Evolutionary conservation across 2,329 filamentous ascomycete genomes (phyloP).

Genomic region (Penicillium sp.): DNA sequence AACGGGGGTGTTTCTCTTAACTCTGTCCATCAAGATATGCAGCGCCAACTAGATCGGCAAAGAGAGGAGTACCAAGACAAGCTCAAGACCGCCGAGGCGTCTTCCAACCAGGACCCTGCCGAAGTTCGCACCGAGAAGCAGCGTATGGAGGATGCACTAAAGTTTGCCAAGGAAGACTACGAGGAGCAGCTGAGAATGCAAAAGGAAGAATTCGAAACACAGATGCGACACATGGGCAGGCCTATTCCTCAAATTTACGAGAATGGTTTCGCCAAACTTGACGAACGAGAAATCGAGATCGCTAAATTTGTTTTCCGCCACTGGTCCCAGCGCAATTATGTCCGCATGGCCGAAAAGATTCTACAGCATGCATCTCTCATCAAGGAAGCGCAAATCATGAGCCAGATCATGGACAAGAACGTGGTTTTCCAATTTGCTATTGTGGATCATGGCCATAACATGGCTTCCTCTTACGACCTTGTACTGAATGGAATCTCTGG

Average conservation of each 20-base stretch:
- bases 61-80: constrained; percentile 81
- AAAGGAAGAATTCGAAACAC: constrained; percentile 79
- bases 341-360: constrained; percentile 90
- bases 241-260: constrained; percentile 55
- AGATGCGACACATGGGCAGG: constrained; percentile 72
- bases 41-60: constrained; percentile 76
- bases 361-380: constrained; percentile 82
- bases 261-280: constrained; percentile 55
- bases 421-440: constrained; percentile 95
- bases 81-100: constrained; percentile 71
- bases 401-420: constrained; percentile 89
- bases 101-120: constrained; percentile 71
- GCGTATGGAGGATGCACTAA: constrained; percentile 80
- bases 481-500: constrained; percentile 86
- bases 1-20: constrained; percentile 63
- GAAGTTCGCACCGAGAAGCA: constrained; percentile 80
- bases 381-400: constrained; percentile 98
- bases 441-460: constrained; percentile 81
- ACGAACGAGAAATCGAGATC: constrained; percentile 69
- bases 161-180: constrained; percentile 81
- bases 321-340: constrained; percentile 84
- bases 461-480: constrained; percentile 95
- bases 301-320: constrained; percentile 68
- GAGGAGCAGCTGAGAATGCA: constrained; percentile 81
- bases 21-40: constrained; percentile 78